Evolutionary conservation across 2,329 filamentous ascomycete genomes (phyloP), one percentile per base, ranked within the genome.

Genomic region (Apiospora saccharicola): DNA sequence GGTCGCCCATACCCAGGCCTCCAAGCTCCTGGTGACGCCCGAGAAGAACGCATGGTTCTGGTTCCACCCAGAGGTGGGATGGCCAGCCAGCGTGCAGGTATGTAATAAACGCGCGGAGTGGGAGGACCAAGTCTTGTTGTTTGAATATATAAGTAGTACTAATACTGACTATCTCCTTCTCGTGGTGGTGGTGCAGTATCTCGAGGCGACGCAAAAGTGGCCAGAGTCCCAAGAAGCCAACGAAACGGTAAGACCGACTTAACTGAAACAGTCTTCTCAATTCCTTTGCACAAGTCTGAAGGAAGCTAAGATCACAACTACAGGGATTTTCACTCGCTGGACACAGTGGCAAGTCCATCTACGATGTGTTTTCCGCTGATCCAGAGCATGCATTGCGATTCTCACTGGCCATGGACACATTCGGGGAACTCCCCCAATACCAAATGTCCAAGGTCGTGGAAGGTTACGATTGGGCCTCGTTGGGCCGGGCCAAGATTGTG

Each of bases 401-500:
- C 53, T 61, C 53, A 1, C 8, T 26, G 4, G 53, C 24, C 22
- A 61, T 61, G 53, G 19, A 61, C 6, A 16, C 19, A 22, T 12
- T 61, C 8, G n/a, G 8, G 22, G 8, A 8, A 7, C 8, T 5
- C 7, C 53, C 53, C 4, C 8, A 61, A 26, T 61, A 12, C n/a
- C 8, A 61, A 2, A 8, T 61, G 53, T 26, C 53, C 7, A 12
- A 34, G 8, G 53, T 16, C n/a, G 19, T 16, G 6, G 53, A 61
- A 24, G 6, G 4, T 19, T 61, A 88, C 49, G 86, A 85, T 43
- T 69, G 68, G 68, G 68, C 14, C 5, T 69, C 68, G 43, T 43
- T 69, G 4, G 68, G 43, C 10, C 14, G 13, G 10, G 89, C 86
- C 2, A 88, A 83, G 0, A 80, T 91, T 57, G 88, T 91, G 4